Base-by-base conservation (phyloP, 75 land plant genomes). In the Sequoiadendron giganteum region DNA sequence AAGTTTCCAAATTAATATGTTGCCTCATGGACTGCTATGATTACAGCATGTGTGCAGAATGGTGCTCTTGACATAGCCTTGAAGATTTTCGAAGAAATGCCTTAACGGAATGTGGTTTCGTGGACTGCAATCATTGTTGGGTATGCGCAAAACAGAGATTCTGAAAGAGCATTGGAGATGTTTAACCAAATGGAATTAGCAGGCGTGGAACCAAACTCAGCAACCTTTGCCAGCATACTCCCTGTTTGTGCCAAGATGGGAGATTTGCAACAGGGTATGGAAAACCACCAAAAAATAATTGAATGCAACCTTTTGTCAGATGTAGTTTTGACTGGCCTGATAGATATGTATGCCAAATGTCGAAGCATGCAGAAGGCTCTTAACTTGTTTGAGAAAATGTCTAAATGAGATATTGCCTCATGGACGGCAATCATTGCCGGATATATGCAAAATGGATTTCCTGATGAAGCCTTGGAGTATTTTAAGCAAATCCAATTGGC, bases 71-170 rank as follows among this genome's bases (percentile, higher is more conserved):
- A 45, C 25, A 73, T 89, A 49, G 93, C 94, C 15, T 91, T 90
- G 30, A 47, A 16, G 19, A 42, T 94, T 52, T 95, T 95, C 76
- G 28, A 68, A 9, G 87, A 40, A 19, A 91, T 93, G 92, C 14
- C 56, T 34, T 25, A 54, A 5, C 87, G 86, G 86, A 92, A 94
- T 88, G 25, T 93, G 39, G 93, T 95, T 28, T 89, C 95, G 11
- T 95, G 97, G 97, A 95, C 93, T 85, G 85, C 95, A 6, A 85
- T 94, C 21, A 91, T 95, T 85, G 85, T 93, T 30, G 95, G 93
- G 14, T 92, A 91, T 88, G 90, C 91, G 11, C 73, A 86, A 30
- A 90, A 90, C 89, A 93, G 90, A 18, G 65, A 68, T 36, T 80
- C 68, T 79, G 36, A 49, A 28, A 79, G 84, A 56, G 95, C 95